Conservation (phyloP, 2,329 filamentous ascomycete genomes). For the Penicillium olsonii region DNA sequence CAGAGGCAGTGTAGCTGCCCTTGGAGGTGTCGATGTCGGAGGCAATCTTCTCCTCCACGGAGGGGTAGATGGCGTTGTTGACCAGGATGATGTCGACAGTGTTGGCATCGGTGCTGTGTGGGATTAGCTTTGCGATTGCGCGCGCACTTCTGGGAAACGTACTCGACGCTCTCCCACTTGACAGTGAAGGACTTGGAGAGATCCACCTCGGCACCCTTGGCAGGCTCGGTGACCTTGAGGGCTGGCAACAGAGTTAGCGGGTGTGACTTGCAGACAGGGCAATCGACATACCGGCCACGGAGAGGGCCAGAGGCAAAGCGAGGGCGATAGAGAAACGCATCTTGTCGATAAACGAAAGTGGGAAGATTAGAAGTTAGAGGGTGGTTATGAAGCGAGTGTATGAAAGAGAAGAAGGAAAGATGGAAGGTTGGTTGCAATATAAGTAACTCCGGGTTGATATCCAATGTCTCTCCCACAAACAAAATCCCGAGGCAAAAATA, state of each 20-base stretch:
- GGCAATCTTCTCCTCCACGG: conserved; percentile 34
- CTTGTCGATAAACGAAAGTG: conserved; percentile 12
- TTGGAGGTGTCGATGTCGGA: conserved; percentile 39
- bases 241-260: conserved; percentile 24
- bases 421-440: not conserved
- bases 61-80: conserved; percentile 40
- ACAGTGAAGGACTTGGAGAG: conserved; percentile 38
- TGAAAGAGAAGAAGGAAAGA: not conserved
- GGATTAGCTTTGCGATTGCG: conserved; percentile 1
- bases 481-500: conserved; percentile 6
- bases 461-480: not conserved
- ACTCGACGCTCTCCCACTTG: conserved; percentile 42
- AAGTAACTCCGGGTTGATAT: conserved; percentile 6
- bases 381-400: conserved; percentile 1
- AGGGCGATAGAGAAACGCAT: conserved; percentile 31
- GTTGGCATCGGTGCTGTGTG: conserved; percentile 38
- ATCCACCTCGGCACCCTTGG: conserved; percentile 33
- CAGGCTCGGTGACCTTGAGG: conserved; percentile 37
- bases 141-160: conserved; percentile 8
- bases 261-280: not conserved
- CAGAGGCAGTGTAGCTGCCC: conserved; percentile 37
- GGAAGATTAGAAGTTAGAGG: not conserved
- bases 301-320: conserved; percentile 30
- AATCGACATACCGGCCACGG: conserved; percentile 29
- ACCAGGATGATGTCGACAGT: conserved; percentile 44